Base-by-base conservation (phyloP, 2,329 filamentous ascomycete species). In the Colletotrichum higginsianum region DNA sequence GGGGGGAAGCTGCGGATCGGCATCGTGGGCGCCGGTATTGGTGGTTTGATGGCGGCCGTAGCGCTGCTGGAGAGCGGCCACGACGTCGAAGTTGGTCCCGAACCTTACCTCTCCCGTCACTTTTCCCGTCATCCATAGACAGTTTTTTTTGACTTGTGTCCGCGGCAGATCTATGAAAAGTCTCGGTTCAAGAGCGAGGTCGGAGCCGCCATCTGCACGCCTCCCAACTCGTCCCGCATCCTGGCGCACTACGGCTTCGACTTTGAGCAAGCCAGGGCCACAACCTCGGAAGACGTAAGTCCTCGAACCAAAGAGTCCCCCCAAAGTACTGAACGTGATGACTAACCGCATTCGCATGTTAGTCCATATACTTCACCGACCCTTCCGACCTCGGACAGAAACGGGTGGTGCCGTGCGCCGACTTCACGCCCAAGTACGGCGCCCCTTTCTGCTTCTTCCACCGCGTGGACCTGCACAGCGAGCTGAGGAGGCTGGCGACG, bases 401-500 rank as follows among this genome's bases (percentile, higher is more conserved):
- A 18, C 30, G 12, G 15, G 21, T 23, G 13, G 6, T 62, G n/a
- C 47, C 60, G 23, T 38, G 47, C 21, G 15, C 18, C 21, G 55
- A 61, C 13, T 66, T 30, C 8, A 52, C 44, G 30, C 8, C 35
- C 12, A 42, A 50, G 21, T 66, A 60, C 23, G 55, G 63, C 5
- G 55, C 47, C 15, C 35, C 55, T 40, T 66, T 53, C 55, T 26
- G 42, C 2, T 42, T 66, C 21, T 66, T 66, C 35, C 63, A 61
- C 11, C 63, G 63, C 5, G 53, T 61, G 8, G 63, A 66, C 26
- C 46, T 66, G 9, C 63, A 66, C 15, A 56, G 57, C 6, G 63
- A 66, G 44, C 35, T 66, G 3, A 46, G 46, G 55, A 52, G 35
- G 11, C 15, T 66, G 35, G 63, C 63, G 6, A 66, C 63, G 4